A percentile compares a stretch with the other conserved stretches of the same genome.
phyloP scores from a whole-genome alignment of 177 flowering plant genomes.

The Vitis hybrid region DNA sequence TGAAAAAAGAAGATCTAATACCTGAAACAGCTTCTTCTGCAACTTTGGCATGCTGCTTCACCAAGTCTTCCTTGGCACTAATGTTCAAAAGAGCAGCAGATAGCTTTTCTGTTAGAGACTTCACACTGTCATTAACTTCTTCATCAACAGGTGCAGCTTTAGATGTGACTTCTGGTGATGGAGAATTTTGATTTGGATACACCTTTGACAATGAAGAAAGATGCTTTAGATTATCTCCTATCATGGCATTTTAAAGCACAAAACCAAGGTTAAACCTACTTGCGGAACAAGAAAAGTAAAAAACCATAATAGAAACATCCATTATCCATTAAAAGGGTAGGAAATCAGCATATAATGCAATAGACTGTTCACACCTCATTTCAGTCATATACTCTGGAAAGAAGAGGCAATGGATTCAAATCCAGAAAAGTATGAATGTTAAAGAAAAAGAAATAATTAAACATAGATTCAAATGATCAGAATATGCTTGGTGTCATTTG shows the following conservation, averaged over 20 bases:
- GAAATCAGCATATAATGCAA: neutral
- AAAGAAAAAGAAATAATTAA: no score
- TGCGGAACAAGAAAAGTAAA: neutral
- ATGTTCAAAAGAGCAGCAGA: slow-evolving; percentile 50
- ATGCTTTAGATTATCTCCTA: neutral
- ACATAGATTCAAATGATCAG: no score
- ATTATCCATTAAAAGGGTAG: no score
- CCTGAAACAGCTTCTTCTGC: slow-evolving; percentile 89
- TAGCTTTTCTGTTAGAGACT: slow-evolving; percentile 43
- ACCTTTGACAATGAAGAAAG: slow-evolving; percentile 15
- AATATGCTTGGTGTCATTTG: no score
- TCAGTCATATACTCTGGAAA: neutral
- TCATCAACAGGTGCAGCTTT: slow-evolving; percentile 23
- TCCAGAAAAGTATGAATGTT: no score
- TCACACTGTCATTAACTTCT: slow-evolving; percentile 19
- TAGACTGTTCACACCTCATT: neutral
- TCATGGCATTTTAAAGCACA: neutral
- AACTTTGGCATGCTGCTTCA: slow-evolving; percentile 76
- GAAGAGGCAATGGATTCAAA: no score
- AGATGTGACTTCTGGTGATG: slow-evolving; percentile 39
- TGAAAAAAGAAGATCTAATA: slow-evolving; percentile 14
- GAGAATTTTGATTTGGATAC: slow-evolving; percentile 26
- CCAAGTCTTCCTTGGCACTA: slow-evolving; percentile 56
- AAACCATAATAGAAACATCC: no score
- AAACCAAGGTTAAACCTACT: neutral